Base-by-base conservation (phyloP, 768 basidiomycete genomes). In the Epithele typhae region DNA sequence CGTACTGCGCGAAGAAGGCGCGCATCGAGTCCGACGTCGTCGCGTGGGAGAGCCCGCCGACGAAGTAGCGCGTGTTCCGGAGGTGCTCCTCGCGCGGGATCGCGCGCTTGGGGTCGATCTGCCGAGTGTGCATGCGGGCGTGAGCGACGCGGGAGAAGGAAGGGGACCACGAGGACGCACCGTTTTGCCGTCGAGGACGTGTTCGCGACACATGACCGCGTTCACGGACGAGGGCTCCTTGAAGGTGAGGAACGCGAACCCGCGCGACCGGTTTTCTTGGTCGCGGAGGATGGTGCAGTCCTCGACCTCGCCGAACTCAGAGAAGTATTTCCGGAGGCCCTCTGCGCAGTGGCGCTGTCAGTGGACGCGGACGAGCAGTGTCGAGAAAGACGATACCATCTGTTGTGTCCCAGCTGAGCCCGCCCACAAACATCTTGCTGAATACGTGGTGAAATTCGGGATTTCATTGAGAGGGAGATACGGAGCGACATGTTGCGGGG, bases 341-440 rank as follows among this genome's bases (percentile, higher is more conserved):
- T 88, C 87, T 87, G 69, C 57, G 35, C 49, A 49, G 37, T 22
- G n/a, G n/a, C n/a, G n/a, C 10, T 45, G 39, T 53, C 46, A 59
- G 59, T 49, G 53, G 67, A 60, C 70, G 27, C 65, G 65, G 68
- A 70, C 71, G 69, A 64, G 59, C 52, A 59, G 49, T 39, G 56
- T 52, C 57, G 46, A 61, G 27, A 64, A 56, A 66, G 67, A 63
- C 65, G 66, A 57, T 79, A 98, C 95, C 94, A 76, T 97, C 94
- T 64, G 90, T 94, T 58, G 94, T 96, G 67, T 96, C 93, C 94
- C 94, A 98, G 72, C 96, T 96, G 53, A 98, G 76, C 50, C 94
- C 94, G 47, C 94, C 94, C 63, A 98, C 92, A 69, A 98, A 98
- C 94, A 98, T 96, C 76, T 98, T 98, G 70, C 95, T 96, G 76